Percentiles rank a stretch among this genome's conserved stretches.
These are phyloP conservation scores for Phallus indusiatus DNA, from an alignment of 768 basidiomycete genomes.

Conservation along the genomic window DNA sequence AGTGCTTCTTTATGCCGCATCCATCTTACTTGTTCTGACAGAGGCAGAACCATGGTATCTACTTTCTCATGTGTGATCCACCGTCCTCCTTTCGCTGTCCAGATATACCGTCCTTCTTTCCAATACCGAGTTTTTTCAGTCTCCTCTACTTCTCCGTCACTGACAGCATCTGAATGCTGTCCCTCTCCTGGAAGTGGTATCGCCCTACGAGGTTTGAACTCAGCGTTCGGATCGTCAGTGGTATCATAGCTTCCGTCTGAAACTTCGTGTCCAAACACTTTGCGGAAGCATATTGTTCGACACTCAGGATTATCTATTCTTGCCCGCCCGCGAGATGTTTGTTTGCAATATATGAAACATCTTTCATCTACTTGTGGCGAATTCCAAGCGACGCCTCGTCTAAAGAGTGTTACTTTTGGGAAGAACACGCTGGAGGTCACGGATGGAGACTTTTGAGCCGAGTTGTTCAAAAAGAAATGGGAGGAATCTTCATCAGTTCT, in stretches of 20 bases:
- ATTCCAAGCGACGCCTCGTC: constrained; percentile 14
- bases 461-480: background rate
- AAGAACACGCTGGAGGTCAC: background rate
- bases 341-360: constrained; percentile 54
- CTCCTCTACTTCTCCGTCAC: constrained; percentile 2
- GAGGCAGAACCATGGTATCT: constrained; percentile 1
- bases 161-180: constrained; percentile 1
- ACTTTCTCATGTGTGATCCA: constrained; percentile 8
- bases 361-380: constrained; percentile 56
- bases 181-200: constrained; percentile 6
- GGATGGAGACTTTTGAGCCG: background rate
- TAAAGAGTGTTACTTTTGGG: constrained; percentile 2
- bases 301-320: constrained; percentile 44
- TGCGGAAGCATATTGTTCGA: constrained; percentile 52
- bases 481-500: background rate
- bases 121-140: constrained; percentile 7
- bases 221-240: constrained; percentile 1
- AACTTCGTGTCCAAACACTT: constrained; percentile 59
- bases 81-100: constrained; percentile 3
- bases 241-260: constrained; percentile 16
- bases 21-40: constrained; percentile 1
- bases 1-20: constrained; percentile 7
- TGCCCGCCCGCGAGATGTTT: constrained; percentile 44
- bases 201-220: background rate
- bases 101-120: constrained; percentile 8